A percentile compares a stretch with the other conserved stretches of the same genome.
phyloP scores from a whole-genome alignment of 306 rosid species.

The Rosa lucieae region DNA sequence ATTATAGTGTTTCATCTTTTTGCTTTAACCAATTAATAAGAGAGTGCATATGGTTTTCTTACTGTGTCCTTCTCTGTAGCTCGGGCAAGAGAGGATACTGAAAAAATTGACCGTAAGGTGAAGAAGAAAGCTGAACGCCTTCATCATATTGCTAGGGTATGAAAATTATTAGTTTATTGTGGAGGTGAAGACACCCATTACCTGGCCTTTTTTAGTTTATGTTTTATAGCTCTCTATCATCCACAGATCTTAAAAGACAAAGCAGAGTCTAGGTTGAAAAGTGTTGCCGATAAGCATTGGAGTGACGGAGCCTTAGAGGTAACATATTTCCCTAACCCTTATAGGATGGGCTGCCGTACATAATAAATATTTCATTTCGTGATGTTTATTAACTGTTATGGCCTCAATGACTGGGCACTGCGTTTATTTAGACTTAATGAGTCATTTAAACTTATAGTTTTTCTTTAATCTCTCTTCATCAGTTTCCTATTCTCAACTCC shows the following conservation, averaged over 20 bases:
- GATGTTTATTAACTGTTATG: neutral
- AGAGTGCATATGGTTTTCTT: slow-evolving; percentile 9
- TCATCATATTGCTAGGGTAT: slow-evolving; percentile 64
- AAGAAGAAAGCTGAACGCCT: slow-evolving; percentile 81
- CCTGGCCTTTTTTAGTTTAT: slow-evolving; percentile 10
- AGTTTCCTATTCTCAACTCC: neutral
- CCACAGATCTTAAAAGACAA: slow-evolving; percentile 72
- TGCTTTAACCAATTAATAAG: neutral
- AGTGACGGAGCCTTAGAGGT: slow-evolving; percentile 99
- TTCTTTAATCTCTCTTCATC: neutral
- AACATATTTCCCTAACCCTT: slow-evolving; percentile 12
- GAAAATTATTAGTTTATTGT: slow-evolving; percentile 29
- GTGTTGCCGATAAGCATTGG: slow-evolving; percentile 95
- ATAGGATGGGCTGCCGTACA: neutral
- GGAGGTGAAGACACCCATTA: slow-evolving; percentile 23
- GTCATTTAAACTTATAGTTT: neutral
- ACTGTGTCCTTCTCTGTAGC: slow-evolving; percentile 49
- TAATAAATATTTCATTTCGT: neutral
- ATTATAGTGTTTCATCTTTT: neutral
- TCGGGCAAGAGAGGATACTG: slow-evolving; percentile 85
- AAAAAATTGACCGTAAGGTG: slow-evolving; percentile 72
- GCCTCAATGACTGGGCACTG: neutral
- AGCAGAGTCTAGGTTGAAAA: slow-evolving; percentile 77
- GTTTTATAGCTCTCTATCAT: slow-evolving; percentile 11
- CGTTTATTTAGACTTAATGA: neutral